phyloP scores from a whole-genome alignment of 768 basidiomycete genomes.

The Guyanaporus albipodus region DNA sequence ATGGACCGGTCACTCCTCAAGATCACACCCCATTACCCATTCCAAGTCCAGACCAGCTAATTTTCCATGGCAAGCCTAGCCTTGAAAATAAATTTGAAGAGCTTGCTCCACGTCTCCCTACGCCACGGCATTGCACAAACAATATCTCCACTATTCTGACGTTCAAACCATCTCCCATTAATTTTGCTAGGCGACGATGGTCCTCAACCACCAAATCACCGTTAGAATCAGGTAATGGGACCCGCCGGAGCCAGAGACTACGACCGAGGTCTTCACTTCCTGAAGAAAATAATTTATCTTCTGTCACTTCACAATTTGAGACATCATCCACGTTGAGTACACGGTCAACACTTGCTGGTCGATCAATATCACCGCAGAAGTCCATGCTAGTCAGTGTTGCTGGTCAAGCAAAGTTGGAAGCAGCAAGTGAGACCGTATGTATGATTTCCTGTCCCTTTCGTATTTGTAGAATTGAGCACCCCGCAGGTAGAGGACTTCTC shows the following conservation, averaged over 20 bases:
- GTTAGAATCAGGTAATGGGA: constrained; percentile 31
- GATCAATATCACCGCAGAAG: constrained; percentile 34
- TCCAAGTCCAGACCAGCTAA: constrained; percentile 30
- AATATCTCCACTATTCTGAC: constrained; percentile 41
- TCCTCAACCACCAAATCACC: constrained; percentile 38
- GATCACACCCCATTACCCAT: constrained; percentile 44
- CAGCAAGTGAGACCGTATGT: constrained; percentile 30
- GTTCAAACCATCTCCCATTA: constrained; percentile 60
- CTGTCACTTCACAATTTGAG: constrained; percentile 25
- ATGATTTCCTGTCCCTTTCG: constrained; percentile 27
- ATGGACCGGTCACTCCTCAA: constrained; percentile 55
- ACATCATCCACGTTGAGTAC: constrained; percentile 26
- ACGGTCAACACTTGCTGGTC: constrained; percentile 30
- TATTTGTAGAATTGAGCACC: constrained; percentile 25
- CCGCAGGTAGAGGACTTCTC: constrained; percentile 30
- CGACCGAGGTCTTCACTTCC: constrained; percentile 29
- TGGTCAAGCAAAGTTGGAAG: constrained; percentile 24
- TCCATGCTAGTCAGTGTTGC: constrained; percentile 18
- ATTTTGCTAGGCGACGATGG: constrained; percentile 62
- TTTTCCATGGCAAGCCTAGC: constrained; percentile 17
- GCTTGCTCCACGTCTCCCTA: constrained; percentile 20
- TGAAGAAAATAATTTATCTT: constrained; percentile 31
- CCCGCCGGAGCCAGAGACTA: constrained; percentile 34
- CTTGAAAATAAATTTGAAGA: constrained; percentile 22
- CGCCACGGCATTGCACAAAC: constrained; percentile 18